Evolutionary conservation across 2,329 filamentous ascomycete genomes (phyloP).

Genomic region (Pochonia chlamydosporia): DNA sequence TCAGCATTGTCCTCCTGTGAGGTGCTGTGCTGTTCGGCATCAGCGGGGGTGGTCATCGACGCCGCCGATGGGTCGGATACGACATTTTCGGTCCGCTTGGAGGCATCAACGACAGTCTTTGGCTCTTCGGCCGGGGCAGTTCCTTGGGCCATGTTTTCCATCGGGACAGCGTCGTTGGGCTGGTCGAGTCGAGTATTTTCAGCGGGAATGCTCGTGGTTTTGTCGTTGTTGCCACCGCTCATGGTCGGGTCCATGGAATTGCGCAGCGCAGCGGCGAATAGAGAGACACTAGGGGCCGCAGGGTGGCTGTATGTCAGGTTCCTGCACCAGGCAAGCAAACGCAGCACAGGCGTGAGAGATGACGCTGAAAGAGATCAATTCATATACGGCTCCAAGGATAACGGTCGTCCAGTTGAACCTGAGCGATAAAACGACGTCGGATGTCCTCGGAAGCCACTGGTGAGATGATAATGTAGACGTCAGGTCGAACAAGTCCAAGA

Average conservation of each 20-base stretch:
- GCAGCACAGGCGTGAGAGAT: background rate
- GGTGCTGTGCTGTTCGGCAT: slow-evolving; percentile 12
- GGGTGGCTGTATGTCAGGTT: slow-evolving; percentile 1
- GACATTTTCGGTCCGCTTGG: slow-evolving; percentile 12
- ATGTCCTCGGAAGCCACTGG: slow-evolving; percentile 3
- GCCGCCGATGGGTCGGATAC: slow-evolving; percentile 12
- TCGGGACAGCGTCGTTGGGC: slow-evolving; percentile 30
- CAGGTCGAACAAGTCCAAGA: slow-evolving; percentile 1
- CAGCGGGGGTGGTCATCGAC: slow-evolving; percentile 9
- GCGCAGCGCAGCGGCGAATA: slow-evolving; percentile 13
- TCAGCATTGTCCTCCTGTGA: slow-evolving; percentile 14
- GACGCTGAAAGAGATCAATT: slow-evolving; percentile 13
- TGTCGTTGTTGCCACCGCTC: slow-evolving; percentile 21
- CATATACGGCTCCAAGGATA: slow-evolving; percentile 4
- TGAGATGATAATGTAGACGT: slow-evolving; percentile 6
- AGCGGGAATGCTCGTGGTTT: slow-evolving; percentile 11
- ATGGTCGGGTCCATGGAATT: slow-evolving; percentile 28
- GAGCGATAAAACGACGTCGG: slow-evolving; percentile 3
- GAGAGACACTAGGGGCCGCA: background rate
- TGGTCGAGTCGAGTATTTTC: slow-evolving; percentile 26
- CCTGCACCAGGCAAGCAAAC: slow-evolving; percentile 1
- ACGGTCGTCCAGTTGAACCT: background rate
- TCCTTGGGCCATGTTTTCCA: slow-evolving; percentile 26
- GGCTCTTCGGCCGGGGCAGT: slow-evolving; percentile 9
- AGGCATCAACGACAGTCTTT: slow-evolving; percentile 12